Evolutionary conservation across 2,329 filamentous ascomycete species (phyloP), one percentile per base, ranked within the genome.

Genomic region (Clarireedia homoeocarpa): DNA sequence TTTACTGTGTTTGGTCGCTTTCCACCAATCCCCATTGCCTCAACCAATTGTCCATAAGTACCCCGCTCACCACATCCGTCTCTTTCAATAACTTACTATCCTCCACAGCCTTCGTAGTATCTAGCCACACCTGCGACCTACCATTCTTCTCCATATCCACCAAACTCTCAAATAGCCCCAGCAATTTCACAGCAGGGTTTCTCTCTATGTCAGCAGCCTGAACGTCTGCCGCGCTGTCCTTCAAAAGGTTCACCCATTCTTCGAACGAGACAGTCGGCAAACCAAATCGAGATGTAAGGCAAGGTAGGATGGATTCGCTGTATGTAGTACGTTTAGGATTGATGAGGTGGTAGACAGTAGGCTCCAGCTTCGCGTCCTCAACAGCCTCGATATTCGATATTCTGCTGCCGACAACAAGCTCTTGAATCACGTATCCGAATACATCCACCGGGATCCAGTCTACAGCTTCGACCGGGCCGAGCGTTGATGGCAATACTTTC

Each of bases 381-480:
- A 9, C n/a, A 6, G 24, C 9, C 17, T 48, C 45, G 5, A 24
- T 5, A 26, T 7, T 26, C 17, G 7, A 10, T 6, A 24, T 42
- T n/a, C 9, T 10, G 5, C 39, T 17, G n/a, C 23, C 45, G 27
- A 48, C 23, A 2, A 30, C 47, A 6, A 55, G 48, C 17, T 55
- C 53, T 6, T 50, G 20, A 6, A 55, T 5, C 15, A 44, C 38
- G 12, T 34, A 42, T 4, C 38, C 24, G 4, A 51, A 14, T 6
- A 38, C 7, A 9, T 55, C 38, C 4, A 51, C 53, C 0, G 27
- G 53, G 4, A 55, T 26, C 53, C 38, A 55, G 10, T 55, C 47
- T 6, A 55, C 30, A 2, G 63, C 61, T 24, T 72, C 63, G 2
- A 58, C 58, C 34, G 38, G 46, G 0, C 36, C 48, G 2, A 55